Evolutionary conservation across 202 grass and related monocot genomes (phyloP).

Genomic region (Musa balbisiana): DNA sequence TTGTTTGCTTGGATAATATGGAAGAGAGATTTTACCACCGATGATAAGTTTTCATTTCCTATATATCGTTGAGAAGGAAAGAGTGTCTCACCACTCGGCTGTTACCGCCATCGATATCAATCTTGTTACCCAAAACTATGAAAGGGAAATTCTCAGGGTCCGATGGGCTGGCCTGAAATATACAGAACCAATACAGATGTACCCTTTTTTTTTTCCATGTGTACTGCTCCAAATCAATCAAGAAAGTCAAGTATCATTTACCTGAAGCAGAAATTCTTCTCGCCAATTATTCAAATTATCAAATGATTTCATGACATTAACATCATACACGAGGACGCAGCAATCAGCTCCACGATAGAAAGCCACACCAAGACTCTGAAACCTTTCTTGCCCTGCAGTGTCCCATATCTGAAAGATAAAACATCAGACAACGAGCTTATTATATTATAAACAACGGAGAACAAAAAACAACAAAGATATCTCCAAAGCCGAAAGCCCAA

Average conservation of each 20-base stretch:
- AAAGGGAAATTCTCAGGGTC: slow-evolving; percentile 22
- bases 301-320: slow-evolving; percentile 96
- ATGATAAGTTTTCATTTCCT: neutral
- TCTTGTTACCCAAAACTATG: slow-evolving; percentile 20
- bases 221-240: neutral
- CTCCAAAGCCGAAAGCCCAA: too few relatives aligned
- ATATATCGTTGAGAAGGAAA: neutral
- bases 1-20: neutral
- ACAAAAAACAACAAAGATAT: neutral
- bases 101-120: slow-evolving; percentile 20
- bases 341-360: slow-evolving; percentile 97
- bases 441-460: neutral
- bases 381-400: slow-evolving; percentile 88
- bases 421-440: neutral
- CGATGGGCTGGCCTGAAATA: slow-evolving; percentile 17
- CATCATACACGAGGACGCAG: slow-evolving; percentile 92
- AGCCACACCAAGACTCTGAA: slow-evolving; percentile 98
- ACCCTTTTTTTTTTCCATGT: neutral
- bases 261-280: slow-evolving; percentile 93
- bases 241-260: slow-evolving; percentile 13
- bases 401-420: slow-evolving; percentile 79
- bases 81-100: slow-evolving; percentile 14
- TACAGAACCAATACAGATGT: neutral
- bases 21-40: neutral
- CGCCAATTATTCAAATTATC: slow-evolving; percentile 95